Evolutionary conservation across 352 stramenopile species (phyloP), one percentile per base, ranked within the genome.

Genomic region (Phytophthora meadii): DNA sequence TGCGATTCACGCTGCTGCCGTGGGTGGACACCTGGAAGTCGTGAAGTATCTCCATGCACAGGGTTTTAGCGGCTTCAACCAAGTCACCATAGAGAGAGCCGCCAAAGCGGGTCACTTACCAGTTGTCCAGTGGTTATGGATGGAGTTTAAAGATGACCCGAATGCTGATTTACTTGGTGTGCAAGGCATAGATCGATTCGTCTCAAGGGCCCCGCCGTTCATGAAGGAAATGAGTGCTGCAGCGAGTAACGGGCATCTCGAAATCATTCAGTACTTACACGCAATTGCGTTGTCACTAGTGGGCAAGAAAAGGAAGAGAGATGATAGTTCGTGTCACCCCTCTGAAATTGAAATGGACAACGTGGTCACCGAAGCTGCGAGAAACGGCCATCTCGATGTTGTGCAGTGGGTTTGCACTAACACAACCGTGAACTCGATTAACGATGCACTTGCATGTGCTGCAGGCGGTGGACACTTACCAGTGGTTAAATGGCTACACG

Each of bases 71-170:
- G n/a, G n/a, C n/a, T n/a, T 25, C 65, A 77, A 62, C 66, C 76
- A 66, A 55, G 24, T 10, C 41, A 19, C 19, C 32, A 59, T 49
- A 22, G n/a, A 67, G 14, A 32, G 36, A 58, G 36, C 68, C 34
- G 66, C 51, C 68, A 41, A 67, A 34, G 15, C 28, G 62, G 70
- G 49, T 9, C 24, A 42, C 27, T 12, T 58, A 5, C 24, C 36
- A 14, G 37, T 49, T 5, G 51, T 58, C 3, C 22, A 48, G 10
- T 58, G 51, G 51, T 30, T 58, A 9, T 58, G 51, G 39, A 34
- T 39, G 11, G 9, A 28, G 9, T 59, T 59, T 42, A 9, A 28
- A 10, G 52, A 22, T 11, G 15, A 48, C 24, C 2, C 24, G 3
- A 30, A 50, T 3, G 25, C 27, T 15, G 24, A 58, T 27, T n/a